Percentiles rank a stretch among this genome's conserved stretches.
Evolutionary conservation across 139 green algal genomes (phyloP).

Genomic region (Picochlorum sp.): DNA sequence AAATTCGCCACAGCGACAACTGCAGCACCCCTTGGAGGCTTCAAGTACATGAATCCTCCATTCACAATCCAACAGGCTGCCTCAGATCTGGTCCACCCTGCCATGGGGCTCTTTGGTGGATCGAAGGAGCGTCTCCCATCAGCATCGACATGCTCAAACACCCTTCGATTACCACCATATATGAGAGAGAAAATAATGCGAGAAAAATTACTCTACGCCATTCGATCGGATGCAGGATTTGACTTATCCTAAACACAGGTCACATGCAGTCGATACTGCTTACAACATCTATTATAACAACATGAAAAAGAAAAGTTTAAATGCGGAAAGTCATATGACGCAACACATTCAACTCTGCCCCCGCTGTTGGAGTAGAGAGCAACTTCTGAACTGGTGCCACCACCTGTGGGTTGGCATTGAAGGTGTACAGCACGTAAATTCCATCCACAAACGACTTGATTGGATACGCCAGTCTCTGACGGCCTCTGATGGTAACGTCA

Average conservation of each 20-base stretch:
- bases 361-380: conserved; percentile 65
- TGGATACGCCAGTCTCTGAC: conserved; percentile 71
- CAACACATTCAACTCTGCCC: conserved; percentile 67
- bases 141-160: conserved; percentile 75
- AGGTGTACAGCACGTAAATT: conserved; percentile 84
- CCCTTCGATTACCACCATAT: conserved; percentile 63
- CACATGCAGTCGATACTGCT: not conserved
- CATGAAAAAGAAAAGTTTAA: not conserved
- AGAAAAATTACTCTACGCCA: conserved; percentile 87
- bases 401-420: conserved; percentile 47
- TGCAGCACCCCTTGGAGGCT: conserved; percentile 81
- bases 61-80: conserved; percentile 80
- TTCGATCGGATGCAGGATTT: conserved; percentile 74
- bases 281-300: conserved; percentile 1
- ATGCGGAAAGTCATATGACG: conserved; percentile 60
- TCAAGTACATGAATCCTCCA: conserved; percentile 72
- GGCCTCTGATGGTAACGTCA: conserved; percentile 50
- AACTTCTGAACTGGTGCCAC: conserved; percentile 64
- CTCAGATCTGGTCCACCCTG: conserved; percentile 36
- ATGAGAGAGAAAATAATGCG: conserved; percentile 30
- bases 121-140: conserved; percentile 82
- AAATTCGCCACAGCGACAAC: conserved; percentile 81
- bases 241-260: conserved; percentile 60
- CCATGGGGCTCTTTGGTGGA: conserved; percentile 43
- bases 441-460: conserved; percentile 77